Conservation (phyloP, 352 stramenopile species). For the Pythium phragmiticola region DNA sequence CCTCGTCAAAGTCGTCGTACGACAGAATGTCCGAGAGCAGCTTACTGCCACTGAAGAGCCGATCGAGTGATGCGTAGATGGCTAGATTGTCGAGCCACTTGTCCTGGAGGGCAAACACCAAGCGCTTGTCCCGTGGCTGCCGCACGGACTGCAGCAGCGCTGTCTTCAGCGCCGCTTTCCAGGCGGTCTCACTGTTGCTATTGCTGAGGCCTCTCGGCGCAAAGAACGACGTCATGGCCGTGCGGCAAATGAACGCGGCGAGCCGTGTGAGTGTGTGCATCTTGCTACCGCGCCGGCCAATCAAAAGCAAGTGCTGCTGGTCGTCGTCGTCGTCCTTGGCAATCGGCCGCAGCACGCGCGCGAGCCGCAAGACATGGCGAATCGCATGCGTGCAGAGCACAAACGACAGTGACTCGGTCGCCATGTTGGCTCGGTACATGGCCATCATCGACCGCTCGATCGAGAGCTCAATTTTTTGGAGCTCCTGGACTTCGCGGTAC, state of each 20-base stretch:
- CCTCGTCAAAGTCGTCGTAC: slow-evolving; percentile 54
- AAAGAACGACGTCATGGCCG: slow-evolving; percentile 30
- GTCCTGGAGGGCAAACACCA: slow-evolving; percentile 69
- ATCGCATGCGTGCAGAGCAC: slow-evolving; percentile 56
- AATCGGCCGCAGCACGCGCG: slow-evolving; percentile 36
- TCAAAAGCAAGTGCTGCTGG: slow-evolving; percentile 40
- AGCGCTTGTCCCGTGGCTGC: slow-evolving; percentile 28
- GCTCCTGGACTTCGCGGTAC: slow-evolving; percentile 59
- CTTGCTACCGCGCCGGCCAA: slow-evolving; percentile 46
- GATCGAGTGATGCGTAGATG: slow-evolving; percentile 47
- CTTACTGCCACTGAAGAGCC: slow-evolving; percentile 42
- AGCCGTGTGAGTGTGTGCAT: slow-evolving; percentile 53
- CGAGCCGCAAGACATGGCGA: slow-evolving; percentile 53
- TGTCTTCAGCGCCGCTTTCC: slow-evolving; percentile 38
- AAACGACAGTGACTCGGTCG: slow-evolving; percentile 41
- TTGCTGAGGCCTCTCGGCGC: slow-evolving; percentile 11
- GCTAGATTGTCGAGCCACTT: slow-evolving; percentile 24
- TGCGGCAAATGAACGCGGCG: slow-evolving; percentile 56
- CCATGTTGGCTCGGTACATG: slow-evolving; percentile 38
- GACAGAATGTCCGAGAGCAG: slow-evolving; percentile 42
- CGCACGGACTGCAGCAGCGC: slow-evolving; percentile 46
- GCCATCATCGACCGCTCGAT: slow-evolving; percentile 59
- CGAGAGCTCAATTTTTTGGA: slow-evolving; percentile 47
- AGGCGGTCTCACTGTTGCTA: slow-evolving; percentile 17
- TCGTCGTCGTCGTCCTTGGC: slow-evolving; percentile 7